Evolutionary conservation across 148 eudicot species (phyloP).

Genomic region (Fallopia convolvulus): DNA sequence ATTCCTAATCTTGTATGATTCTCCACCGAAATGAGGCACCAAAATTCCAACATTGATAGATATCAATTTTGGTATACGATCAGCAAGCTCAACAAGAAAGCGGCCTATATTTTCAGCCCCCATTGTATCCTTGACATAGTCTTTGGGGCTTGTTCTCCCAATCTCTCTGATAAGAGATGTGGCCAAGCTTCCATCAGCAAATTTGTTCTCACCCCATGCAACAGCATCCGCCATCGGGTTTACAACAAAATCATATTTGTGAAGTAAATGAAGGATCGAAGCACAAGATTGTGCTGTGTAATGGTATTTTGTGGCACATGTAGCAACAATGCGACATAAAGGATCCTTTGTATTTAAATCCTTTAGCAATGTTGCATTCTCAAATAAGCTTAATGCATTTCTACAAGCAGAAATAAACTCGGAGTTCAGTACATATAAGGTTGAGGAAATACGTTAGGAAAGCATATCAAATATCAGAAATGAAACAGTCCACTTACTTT

Average conservation of each 20-base stretch:
- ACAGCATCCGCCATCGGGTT: constrained; percentile 73
- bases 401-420: constrained; percentile 24
- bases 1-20: constrained; percentile 93
- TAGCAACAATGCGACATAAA: constrained; percentile 82
- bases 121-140: constrained; percentile 62
- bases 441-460: not conserved
- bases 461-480: not conserved
- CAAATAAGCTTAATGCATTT: constrained; percentile 72
- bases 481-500: constrained; percentile 48
- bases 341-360: constrained; percentile 76
- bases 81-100: constrained; percentile 84
- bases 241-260: constrained; percentile 79
- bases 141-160: constrained; percentile 84
- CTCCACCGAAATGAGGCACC: constrained; percentile 94
- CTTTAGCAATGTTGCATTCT: constrained; percentile 62
- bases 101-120: constrained; percentile 98
- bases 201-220: constrained; percentile 78
- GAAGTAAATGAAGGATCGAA: constrained; percentile 78
- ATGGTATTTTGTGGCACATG: constrained; percentile 84
- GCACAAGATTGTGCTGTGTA: constrained; percentile 76
- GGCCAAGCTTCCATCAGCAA: constrained; percentile 81
- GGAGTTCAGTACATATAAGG: not conserved
- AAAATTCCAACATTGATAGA: constrained; percentile 82
- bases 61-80: constrained; percentile 71
- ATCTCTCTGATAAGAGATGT: constrained; percentile 71